These are phyloP conservation scores for Cucumis hystrix DNA, from an alignment of 306 rosid species.

Conservation along the genomic window DNA sequence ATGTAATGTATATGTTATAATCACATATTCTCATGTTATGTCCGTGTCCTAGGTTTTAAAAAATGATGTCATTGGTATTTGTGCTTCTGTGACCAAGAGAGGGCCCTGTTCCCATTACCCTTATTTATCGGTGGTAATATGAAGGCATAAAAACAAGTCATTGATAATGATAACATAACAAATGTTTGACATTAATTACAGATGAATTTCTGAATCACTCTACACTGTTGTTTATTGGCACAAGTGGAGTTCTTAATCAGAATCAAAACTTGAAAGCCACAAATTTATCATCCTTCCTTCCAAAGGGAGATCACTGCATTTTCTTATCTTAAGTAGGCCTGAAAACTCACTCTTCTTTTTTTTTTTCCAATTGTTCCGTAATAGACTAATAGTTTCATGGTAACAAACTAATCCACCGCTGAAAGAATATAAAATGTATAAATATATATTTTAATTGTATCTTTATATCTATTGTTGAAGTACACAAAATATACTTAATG, in stretches of 20 bases:
- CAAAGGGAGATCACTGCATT: not conserved
- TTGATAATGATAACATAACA: not conserved
- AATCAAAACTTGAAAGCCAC: not conserved
- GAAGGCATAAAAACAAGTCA: not conserved
- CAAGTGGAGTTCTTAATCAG: not conserved
- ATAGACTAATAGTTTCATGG: too few relatives aligned
- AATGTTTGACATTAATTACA: not conserved
- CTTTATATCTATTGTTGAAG: not conserved
- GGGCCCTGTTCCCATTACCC: not conserved
- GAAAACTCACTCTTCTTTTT: not conserved
- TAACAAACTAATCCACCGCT: not conserved
- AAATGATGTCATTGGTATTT: not conserved
- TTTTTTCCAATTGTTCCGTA: not conserved
- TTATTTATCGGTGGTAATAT: not conserved
- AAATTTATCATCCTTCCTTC: not conserved
- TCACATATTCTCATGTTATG: not conserved
- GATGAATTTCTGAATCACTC: not conserved
- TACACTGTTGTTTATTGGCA: not conserved
- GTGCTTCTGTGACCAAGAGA: not conserved
- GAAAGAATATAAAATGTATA: too few relatives aligned
- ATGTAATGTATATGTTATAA: not conserved
- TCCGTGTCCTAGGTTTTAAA: not conserved
- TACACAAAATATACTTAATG: not conserved
- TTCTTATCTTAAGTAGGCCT: not conserved
- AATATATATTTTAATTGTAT: not conserved